Percentiles rank a stretch among this genome's conserved stretches.
Conservation (phyloP, 176 grass and related monocot genomes). For the Tillandsia leiboldiana region DNA sequence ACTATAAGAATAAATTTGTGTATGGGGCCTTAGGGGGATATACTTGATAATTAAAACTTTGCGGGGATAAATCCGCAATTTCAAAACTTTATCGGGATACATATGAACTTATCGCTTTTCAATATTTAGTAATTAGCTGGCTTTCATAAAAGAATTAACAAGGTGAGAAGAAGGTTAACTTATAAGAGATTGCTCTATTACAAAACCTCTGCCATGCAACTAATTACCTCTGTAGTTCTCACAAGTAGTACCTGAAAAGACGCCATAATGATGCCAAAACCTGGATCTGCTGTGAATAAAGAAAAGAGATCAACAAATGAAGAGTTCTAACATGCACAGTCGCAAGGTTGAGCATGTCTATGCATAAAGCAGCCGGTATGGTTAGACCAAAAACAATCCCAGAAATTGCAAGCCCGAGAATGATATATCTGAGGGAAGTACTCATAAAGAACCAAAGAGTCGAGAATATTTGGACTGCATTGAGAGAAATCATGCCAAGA, state of each 20-base stretch:
- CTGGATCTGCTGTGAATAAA: conserved; percentile 86
- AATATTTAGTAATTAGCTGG: no score
- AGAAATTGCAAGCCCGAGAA: conserved; percentile 44
- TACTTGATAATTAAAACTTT: no score
- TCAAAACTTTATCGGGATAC: no score
- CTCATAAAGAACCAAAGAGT: conserved; percentile 73
- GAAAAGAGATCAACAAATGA: conserved; percentile 65
- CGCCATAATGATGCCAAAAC: conserved; percentile 82
- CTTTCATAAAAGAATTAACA: no score
- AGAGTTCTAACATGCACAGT: conserved; percentile 66
- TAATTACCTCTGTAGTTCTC: background rate
- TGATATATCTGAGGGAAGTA: conserved; percentile 42
- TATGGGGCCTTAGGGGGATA: no score
- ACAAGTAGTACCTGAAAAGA: conserved; percentile 69
- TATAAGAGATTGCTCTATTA: background rate
- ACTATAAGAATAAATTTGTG: no score
- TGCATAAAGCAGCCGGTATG: conserved; percentile 53
- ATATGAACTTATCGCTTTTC: no score
- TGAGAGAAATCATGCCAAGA: conserved; percentile 81
- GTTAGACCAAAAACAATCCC: conserved; percentile 63
- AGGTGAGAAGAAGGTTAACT: background rate
- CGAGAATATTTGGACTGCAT: conserved; percentile 81
- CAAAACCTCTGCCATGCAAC: no score
- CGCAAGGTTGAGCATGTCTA: conserved; percentile 61
- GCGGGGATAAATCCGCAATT: no score